A percentile compares a stretch with the other conserved stretches of the same genome.
Evolutionary conservation across 805 yeast genomes (phyloP).

Genomic region (Cyberlindnera euphorbiiphila): DNA sequence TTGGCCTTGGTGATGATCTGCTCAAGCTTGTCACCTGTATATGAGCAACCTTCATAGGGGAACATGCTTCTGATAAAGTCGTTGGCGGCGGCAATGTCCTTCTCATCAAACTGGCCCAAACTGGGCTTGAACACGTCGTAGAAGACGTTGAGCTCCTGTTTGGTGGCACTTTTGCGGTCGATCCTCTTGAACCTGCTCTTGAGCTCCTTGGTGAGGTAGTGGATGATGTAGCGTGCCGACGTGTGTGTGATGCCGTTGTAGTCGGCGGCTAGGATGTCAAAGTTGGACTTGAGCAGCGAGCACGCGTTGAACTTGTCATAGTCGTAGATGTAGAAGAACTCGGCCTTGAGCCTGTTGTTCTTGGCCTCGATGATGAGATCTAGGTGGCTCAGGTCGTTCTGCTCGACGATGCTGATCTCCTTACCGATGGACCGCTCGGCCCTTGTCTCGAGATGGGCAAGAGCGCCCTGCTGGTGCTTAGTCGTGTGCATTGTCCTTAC

Average conservation of each 20-base stretch:
- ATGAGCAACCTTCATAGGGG: conserved; percentile 36
- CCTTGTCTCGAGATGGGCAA: conserved; percentile 23
- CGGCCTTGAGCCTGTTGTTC: conserved; percentile 27
- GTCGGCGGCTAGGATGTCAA: conserved; percentile 21
- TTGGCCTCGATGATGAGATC: conserved; percentile 28
- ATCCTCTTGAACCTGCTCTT: conserved; percentile 25
- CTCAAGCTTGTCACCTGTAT: conserved; percentile 30
- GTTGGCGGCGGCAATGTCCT: conserved; percentile 28
- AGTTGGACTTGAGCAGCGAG: conserved; percentile 24
- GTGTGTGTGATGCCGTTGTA: conserved; percentile 29
- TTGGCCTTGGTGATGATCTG: conserved; percentile 22
- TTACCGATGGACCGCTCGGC: conserved; percentile 27
- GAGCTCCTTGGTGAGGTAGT: conserved; percentile 31
- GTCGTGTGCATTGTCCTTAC: no score
- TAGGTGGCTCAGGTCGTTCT: conserved; percentile 26
- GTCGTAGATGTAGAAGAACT: conserved; percentile 33
- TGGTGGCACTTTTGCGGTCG: conserved; percentile 18
- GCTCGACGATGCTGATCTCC: conserved; percentile 25
- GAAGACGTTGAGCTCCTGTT: conserved; percentile 20
- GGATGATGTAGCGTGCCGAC: conserved; percentile 34
- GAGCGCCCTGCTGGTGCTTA: no score
- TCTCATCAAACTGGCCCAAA: conserved; percentile 31
- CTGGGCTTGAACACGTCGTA: conserved; percentile 34
- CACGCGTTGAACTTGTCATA: conserved; percentile 29
- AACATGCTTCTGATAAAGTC: conserved; percentile 29